Conservation (phyloP, 1,284 basidiomycete genomes). For the Trichosporon inkin region DNA sequence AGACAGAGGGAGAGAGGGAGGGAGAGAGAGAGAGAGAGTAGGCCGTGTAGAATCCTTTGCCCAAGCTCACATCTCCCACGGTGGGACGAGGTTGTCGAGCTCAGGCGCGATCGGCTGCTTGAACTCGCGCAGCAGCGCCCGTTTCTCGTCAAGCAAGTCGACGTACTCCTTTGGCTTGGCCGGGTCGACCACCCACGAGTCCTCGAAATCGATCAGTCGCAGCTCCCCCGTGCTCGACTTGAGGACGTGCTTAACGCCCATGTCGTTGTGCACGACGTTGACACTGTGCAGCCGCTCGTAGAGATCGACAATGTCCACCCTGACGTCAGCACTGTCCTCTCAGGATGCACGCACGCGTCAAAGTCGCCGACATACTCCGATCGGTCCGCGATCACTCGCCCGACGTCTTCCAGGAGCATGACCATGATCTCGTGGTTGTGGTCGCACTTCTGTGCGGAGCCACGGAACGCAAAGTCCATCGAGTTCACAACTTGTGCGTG, state of each 20-base stretch:
- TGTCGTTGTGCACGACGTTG: slow-evolving; percentile 12
- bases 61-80: slow-evolving; percentile 8
- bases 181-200: slow-evolving; percentile 10
- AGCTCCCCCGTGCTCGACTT: background rate
- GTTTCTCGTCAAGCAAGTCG: slow-evolving; percentile 12
- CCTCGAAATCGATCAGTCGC: slow-evolving; percentile 7
- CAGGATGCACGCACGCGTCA: background rate
- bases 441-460: background rate
- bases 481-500: background rate
- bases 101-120: slow-evolving; percentile 3
- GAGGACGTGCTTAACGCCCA: slow-evolving; percentile 8
- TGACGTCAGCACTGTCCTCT: slow-evolving; percentile 5
- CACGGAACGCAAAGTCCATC: background rate
- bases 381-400: slow-evolving; percentile 1
- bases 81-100: slow-evolving; percentile 9
- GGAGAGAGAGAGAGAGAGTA: no score
- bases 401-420: slow-evolving; percentile 12
- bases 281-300: slow-evolving; percentile 9
- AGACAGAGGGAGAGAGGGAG: no score
- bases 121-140: slow-evolving; percentile 12
- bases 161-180: background rate
- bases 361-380: background rate
- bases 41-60: background rate
- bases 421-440: background rate
- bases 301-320: background rate